These are phyloP conservation scores for Neurospora sp. DNA, from an alignment of 495 filamentous ascomycete species.

Conservation along the genomic window DNA sequence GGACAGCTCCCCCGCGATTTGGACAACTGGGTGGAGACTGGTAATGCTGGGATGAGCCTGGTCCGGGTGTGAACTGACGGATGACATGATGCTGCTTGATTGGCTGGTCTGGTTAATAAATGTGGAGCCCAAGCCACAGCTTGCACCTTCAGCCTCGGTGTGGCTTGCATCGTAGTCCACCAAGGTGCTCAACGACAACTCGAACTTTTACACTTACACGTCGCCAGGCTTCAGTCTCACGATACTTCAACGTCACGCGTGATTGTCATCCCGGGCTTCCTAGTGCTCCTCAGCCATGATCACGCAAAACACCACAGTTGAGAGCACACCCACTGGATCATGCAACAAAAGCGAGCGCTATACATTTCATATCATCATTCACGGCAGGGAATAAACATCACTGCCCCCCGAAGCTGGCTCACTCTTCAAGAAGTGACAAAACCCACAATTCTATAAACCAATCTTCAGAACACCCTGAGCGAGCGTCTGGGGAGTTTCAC, in stretches of 20 bases:
- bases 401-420: neutral
- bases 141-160: neutral
- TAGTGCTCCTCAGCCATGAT: neutral
- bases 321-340: neutral
- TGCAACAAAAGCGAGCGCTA: neutral
- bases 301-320: too few relatives aligned
- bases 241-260: neutral
- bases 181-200: neutral
- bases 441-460: neutral
- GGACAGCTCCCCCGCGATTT: constrained; percentile 10
- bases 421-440: neutral
- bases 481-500: neutral
- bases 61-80: neutral
- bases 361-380: neutral
- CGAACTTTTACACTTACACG: neutral
- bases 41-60: neutral
- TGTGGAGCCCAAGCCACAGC: neutral
- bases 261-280: too few relatives aligned
- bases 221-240: neutral
- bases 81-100: neutral
- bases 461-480: neutral
- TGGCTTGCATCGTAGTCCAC: neutral
- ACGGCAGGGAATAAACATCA: neutral
- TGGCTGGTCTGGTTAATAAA: neutral
- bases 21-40: neutral